Evolutionary conservation across 306 rosid genomes (phyloP), one percentile per base, ranked within the genome.

Genomic region (Malus sieversii): DNA sequence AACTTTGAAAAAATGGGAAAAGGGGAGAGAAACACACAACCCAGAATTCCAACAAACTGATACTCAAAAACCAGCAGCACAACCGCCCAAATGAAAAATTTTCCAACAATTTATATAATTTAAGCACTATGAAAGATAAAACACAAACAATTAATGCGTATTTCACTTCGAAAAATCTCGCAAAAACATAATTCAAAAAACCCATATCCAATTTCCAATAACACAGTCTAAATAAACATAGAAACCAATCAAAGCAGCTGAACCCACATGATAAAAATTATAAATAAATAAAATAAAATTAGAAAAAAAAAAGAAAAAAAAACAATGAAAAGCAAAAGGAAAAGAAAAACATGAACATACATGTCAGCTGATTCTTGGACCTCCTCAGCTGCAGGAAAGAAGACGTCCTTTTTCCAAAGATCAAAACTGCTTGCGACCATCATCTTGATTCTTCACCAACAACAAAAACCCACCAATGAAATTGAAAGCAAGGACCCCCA

Each of bases 351-450:
- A 20, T 55, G 23, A 27, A 63, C 96, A 62, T 86, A 95, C 99
- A 83, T 87, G 68, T 95, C 99, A 75, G 97, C 92, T 15, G 99
- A 95, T 88, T 95, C 99, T 85, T 95, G 99, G 60, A 95, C 97
- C 87, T 90, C 97, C 82, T 95, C 99, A 20, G 99, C 99, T 1
- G 97, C 97, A 71, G 97, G 86, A 88, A 95, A 95, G 84, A 95
- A 95, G 63, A 91, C 74, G 30, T 95, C 99, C 55, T 92, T 95
- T 73, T 84, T 92, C 99, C 99, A 95, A 78, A 89, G 88, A 92
- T 95, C 96, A 81, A 90, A 95, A 72, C 92, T 92, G 63, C 88
- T 91, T 59, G 92, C 97, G 68, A 95, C 97, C 87, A 90, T 48
- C 99, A 95, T 95, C 86, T 84, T 85, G 67, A 15, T 46, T 46